phyloP scores from a whole-genome alignment of 345 rosid genomes.

The Eucalyptus pauciflora region DNA sequence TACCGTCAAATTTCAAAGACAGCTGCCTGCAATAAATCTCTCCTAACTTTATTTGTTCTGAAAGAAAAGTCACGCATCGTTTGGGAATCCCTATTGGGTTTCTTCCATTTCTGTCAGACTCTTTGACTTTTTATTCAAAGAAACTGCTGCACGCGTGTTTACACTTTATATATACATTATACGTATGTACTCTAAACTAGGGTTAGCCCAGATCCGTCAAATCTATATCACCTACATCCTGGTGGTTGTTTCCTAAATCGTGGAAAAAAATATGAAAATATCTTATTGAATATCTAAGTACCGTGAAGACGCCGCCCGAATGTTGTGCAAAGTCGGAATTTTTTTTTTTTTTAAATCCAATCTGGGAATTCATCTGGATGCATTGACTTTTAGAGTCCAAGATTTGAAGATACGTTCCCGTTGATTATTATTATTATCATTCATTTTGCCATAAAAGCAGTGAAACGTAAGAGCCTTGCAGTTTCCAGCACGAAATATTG shows the following conservation, averaged over 20 bases:
- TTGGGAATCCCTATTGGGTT: not conserved
- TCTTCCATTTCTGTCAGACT: not conserved
- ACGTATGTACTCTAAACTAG: not conserved
- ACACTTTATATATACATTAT: not conserved
- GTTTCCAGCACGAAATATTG: not conserved
- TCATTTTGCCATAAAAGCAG: not conserved
- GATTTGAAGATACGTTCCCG: not conserved
- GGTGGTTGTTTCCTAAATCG: not conserved
- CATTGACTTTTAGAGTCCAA: not conserved
- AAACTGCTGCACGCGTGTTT: not conserved
- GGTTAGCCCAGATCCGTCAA: not conserved
- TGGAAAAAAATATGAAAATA: not conserved
- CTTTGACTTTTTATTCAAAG: not conserved
- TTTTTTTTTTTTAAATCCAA: not conserved
- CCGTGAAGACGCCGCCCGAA: not conserved
- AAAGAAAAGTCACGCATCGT: not conserved
- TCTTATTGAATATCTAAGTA: not conserved
- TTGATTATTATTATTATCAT: not conserved
- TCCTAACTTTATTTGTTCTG: not conserved
- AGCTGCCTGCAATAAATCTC: not conserved
- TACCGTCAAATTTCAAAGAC: not conserved
- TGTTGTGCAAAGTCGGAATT: not conserved
- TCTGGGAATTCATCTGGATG: not conserved
- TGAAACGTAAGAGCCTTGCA: not conserved
- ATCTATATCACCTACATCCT: not conserved